A percentile compares a stretch with the other conserved stretches of the same genome.
Evolutionary conservation across 164 flowering plant genomes (phyloP).

Genomic region (Kingdonia uniflora): DNA sequence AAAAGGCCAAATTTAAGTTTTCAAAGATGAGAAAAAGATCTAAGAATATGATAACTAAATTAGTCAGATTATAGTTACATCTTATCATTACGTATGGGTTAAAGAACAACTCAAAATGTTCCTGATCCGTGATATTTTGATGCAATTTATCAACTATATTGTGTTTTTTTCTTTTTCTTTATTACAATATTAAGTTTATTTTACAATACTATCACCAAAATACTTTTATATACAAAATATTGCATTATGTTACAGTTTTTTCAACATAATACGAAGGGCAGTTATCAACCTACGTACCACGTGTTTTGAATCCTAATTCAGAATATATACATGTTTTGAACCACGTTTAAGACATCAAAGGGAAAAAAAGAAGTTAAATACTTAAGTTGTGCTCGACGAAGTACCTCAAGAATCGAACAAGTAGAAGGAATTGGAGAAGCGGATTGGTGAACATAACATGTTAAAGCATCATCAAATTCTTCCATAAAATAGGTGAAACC

Average conservation of each 20-base stretch:
- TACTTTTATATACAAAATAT: too few relatives aligned
- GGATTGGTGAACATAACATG: slow-evolving; percentile 18
- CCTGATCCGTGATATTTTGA: not conserved
- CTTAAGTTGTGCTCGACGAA: slow-evolving; percentile 1
- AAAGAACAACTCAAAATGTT: not conserved
- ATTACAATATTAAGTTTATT: not conserved
- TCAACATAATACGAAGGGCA: not conserved
- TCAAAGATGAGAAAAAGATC: not conserved
- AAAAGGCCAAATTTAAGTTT: not conserved
- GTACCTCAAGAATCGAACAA: slow-evolving; percentile 55
- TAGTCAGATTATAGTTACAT: not conserved
- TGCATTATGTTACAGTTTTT: not conserved
- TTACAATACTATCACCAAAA: too few relatives aligned
- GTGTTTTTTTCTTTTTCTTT: not conserved
- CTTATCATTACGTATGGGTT: not conserved
- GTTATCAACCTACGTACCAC: too few relatives aligned
- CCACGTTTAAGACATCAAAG: not conserved
- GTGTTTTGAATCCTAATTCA: not conserved
- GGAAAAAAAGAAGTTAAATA: not conserved
- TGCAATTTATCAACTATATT: not conserved
- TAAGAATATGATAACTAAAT: not conserved
- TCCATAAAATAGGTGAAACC: slow-evolving; percentile 16
- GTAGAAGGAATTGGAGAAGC: slow-evolving; percentile 17
- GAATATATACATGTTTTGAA: not conserved
- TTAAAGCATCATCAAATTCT: slow-evolving; percentile 23